phyloP scores from a whole-genome alignment of 2,329 filamentous ascomycete species.

The Monascus ruber region DNA sequence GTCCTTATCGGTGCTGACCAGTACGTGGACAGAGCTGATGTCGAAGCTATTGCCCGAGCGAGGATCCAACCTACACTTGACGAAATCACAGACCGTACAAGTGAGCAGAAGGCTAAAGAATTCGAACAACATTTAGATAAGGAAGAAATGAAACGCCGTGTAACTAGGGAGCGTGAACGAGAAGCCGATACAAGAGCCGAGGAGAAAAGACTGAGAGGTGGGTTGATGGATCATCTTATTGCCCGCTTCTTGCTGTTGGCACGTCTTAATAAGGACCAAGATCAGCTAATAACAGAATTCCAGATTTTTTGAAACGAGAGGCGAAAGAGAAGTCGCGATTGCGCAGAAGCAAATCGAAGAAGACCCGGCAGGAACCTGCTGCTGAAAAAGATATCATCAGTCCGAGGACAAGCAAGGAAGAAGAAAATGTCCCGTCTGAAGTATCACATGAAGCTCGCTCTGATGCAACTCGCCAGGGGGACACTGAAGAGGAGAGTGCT shows the following conservation, averaged over 20 bases:
- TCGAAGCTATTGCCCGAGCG: slow-evolving; percentile 66
- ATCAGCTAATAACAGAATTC: not conserved
- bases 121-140: slow-evolving; percentile 52
- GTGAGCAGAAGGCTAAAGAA: slow-evolving; percentile 57
- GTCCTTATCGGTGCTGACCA: slow-evolving; percentile 68
- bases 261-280: not conserved
- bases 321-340: slow-evolving; percentile 14
- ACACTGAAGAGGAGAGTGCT: not conserved
- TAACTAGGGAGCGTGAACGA: slow-evolving; percentile 31
- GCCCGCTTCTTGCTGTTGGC: too few relatives aligned
- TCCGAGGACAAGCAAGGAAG: not conserved
- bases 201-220: slow-evolving; percentile 18
- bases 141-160: slow-evolving; percentile 52
- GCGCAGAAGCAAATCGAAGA: slow-evolving; percentile 17
- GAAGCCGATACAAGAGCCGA: slow-evolving; percentile 25
- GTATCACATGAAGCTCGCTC: too few relatives aligned
- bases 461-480: too few relatives aligned
- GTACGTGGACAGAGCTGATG: slow-evolving; percentile 64
- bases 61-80: slow-evolving; percentile 74
- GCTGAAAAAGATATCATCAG: slow-evolving; percentile 1
- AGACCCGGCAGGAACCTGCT: slow-evolving; percentile 5
- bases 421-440: too few relatives aligned
- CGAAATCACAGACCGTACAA: slow-evolving; percentile 70
- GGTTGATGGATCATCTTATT: slow-evolving; percentile 2
- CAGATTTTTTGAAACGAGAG: slow-evolving; percentile 10